Percentiles rank a stretch among this genome's conserved stretches.
Evolutionary conservation across 495 filamentous ascomycete genomes (phyloP).

Genomic region (Hapsidospora chrysogenum): DNA sequence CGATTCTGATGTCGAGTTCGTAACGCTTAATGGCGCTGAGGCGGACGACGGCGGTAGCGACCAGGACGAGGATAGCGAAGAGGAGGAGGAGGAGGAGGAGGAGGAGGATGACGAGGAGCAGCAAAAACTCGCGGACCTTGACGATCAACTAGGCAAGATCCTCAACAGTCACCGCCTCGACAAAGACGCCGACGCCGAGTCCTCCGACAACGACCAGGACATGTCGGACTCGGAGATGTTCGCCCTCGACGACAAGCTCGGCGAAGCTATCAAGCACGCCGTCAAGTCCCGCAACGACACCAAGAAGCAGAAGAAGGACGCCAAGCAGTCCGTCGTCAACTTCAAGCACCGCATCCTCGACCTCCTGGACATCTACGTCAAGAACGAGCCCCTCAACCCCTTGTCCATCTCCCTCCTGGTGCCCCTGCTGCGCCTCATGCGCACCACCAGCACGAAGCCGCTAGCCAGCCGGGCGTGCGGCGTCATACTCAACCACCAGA

Average conservation of each 20-base stretch:
- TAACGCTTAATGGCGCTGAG: slow-evolving; percentile 10
- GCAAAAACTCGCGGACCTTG: slow-evolving; percentile 20
- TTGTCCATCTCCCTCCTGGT: slow-evolving; percentile 48
- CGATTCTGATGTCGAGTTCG: slow-evolving; percentile 14
- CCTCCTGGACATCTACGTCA: slow-evolving; percentile 70
- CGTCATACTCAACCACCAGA: slow-evolving; percentile 54
- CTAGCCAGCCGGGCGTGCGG: slow-evolving; percentile 54
- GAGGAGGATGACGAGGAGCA: slow-evolving; percentile 21
- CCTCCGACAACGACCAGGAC: slow-evolving; percentile 47
- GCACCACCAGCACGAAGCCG: slow-evolving; percentile 46
- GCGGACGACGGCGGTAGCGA: slow-evolving; percentile 21
- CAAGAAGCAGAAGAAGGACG: slow-evolving; percentile 69
- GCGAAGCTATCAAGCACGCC: slow-evolving; percentile 67
- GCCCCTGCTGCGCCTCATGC: slow-evolving; percentile 32
- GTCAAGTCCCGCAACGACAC: slow-evolving; percentile 32
- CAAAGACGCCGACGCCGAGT: slow-evolving; percentile 32
- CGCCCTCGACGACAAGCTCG: slow-evolving; percentile 62
- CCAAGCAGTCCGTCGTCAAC: slow-evolving; percentile 76
- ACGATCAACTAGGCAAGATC: slow-evolving; percentile 54
- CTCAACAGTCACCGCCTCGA: slow-evolving; percentile 47
- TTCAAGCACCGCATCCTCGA: slow-evolving; percentile 93
- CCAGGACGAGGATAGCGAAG: slow-evolving; percentile 15
- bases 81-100: slow-evolving; percentile 28
- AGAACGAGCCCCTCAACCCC: slow-evolving; percentile 49
- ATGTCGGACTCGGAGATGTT: slow-evolving; percentile 97